These are phyloP conservation scores for Hymenoscyphus fructigenus DNA, from an alignment of 2,329 filamentous ascomycete species.

Conservation along the genomic window DNA sequence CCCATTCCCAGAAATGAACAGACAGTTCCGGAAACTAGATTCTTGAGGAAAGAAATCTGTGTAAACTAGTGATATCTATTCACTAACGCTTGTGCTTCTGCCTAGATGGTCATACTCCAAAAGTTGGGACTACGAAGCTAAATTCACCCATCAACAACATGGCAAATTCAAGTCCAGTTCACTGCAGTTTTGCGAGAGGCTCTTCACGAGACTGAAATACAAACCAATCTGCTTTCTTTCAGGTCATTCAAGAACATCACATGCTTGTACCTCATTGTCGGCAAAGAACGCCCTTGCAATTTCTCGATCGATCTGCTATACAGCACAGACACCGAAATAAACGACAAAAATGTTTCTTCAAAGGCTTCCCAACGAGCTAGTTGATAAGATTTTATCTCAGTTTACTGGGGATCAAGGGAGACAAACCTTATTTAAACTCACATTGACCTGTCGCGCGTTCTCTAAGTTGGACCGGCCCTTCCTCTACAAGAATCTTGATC, in stretches of 20 bases:
- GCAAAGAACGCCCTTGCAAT: background rate
- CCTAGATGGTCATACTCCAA: too few relatives aligned
- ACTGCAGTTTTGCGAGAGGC: too few relatives aligned
- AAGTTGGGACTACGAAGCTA: too few relatives aligned
- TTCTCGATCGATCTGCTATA: background rate
- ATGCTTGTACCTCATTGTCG: background rate
- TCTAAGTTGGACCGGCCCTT: background rate
- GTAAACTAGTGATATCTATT: too few relatives aligned
- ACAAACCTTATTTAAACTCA: background rate
- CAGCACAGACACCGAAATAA: background rate
- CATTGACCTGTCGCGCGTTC: background rate
- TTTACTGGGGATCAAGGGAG: background rate
- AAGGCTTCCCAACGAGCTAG: background rate
- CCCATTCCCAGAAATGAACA: too few relatives aligned
- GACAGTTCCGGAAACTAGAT: too few relatives aligned
- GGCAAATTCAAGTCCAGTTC: too few relatives aligned
- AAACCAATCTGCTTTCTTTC: too few relatives aligned
- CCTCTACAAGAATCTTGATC: background rate
- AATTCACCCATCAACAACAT: too few relatives aligned
- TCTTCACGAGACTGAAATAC: too few relatives aligned
- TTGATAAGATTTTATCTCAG: background rate
- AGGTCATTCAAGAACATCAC: background rate
- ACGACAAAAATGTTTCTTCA: background rate
- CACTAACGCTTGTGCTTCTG: too few relatives aligned
- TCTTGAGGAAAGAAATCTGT: too few relatives aligned